Evolutionary conservation across 2,329 filamentous ascomycete species (phyloP).

Genomic region (Aureobasidium sp.): DNA sequence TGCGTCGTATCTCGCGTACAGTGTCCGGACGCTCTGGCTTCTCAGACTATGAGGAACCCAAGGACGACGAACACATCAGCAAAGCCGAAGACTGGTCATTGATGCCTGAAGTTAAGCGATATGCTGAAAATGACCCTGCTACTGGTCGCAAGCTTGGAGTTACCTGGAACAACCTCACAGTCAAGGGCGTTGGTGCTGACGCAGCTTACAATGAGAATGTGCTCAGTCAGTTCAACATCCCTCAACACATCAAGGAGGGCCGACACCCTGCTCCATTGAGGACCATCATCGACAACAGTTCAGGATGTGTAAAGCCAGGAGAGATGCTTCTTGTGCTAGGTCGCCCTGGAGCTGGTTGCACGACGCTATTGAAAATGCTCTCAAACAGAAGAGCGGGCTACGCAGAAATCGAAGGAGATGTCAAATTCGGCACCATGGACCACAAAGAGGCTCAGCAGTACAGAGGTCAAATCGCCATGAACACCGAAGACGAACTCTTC

Average conservation of each 20-base stretch:
- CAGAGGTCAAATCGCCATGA: conserved; percentile 41
- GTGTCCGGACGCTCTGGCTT: conserved; percentile 6
- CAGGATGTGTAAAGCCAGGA: conserved; percentile 64
- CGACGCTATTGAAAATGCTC: conserved; percentile 62
- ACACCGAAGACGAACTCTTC: conserved; percentile 43
- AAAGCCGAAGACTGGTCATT: conserved; percentile 43
- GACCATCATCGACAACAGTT: conserved; percentile 53
- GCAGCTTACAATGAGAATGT: conserved; percentile 56
- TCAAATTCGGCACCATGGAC: conserved; percentile 48
- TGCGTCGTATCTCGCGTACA: conserved; percentile 10
- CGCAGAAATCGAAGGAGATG: conserved; percentile 29
- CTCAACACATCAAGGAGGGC: conserved; percentile 35
- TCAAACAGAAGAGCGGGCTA: conserved; percentile 51
- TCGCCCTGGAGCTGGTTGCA: conserved; percentile 55
- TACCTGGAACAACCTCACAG: conserved; percentile 58
- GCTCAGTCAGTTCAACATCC: conserved; percentile 47
- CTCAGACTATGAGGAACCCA: conserved; percentile 13
- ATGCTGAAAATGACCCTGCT: conserved; percentile 40
- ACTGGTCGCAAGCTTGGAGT: conserved; percentile 52
- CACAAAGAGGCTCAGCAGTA: conserved; percentile 37
- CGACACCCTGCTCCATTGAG: conserved; percentile 49
- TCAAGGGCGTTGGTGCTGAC: conserved; percentile 55
- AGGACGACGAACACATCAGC: conserved; percentile 21
- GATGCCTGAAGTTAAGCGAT: conserved; percentile 42
- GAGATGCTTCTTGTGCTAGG: conserved; percentile 33